Base-by-base conservation (phyloP, 805 yeast species). In the Nakazawaea ambrosiae region DNA sequence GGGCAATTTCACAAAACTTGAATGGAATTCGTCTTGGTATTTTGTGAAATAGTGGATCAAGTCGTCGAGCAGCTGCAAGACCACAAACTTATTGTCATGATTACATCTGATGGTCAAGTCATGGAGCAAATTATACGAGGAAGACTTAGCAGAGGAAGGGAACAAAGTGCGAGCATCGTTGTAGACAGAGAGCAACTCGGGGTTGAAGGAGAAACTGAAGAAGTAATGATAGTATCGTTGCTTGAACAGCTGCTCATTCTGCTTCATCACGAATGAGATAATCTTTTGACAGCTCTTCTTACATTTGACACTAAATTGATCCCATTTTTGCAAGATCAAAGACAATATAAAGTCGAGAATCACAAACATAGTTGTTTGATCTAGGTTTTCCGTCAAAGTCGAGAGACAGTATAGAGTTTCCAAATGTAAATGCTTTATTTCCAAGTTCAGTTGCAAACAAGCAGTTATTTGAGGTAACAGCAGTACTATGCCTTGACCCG, bases 391-490 rank as follows among this genome's bases (percentile, higher is more conserved):
- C 2, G 85, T 71, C 36, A 90, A 61, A 2, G 67, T 63, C 36
- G 68, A 65, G 81, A 96, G 80, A 39, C 92, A 81, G 33, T 68
- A 63, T 29, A 92, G 60, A 0, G 90, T 75, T 27, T 71, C 70
- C 12, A 61, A 61, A 42, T 80, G 80, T 11, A 88, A 66, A 18
- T 75, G 76, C 0, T 68, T 60, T 15, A 70, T 71, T 27, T 80
- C 88, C 17, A 89, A 57, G 0, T 90, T 80, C 1, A 88, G 78
- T 51, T 87, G 96, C 10, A 90, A 60, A 48, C 95, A 83, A 2
- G 95, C 82, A 42, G 86, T 81, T 4, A 90, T 74, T 53, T 89
- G 97, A 0, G 96, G 94, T 25, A 83, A 57, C 0, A 86, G 85
- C 2, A 83, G 73, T 4, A 75, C 70, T 22, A 83, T 72, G 12